phyloP scores from a whole-genome alignment of 1,139 yeast species.

The Candida tropicalis region DNA sequence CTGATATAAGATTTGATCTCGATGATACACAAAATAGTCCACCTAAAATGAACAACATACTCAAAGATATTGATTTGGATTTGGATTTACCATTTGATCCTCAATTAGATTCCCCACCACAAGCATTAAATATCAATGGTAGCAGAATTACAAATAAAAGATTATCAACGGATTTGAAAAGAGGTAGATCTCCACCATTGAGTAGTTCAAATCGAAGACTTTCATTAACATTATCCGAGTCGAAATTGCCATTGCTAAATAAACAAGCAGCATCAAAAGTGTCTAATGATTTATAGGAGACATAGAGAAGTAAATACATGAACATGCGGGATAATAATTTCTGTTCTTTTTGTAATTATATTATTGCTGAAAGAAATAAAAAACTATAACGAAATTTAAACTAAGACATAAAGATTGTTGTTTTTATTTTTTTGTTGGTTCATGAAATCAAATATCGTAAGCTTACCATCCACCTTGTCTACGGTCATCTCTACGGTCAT shows the following conservation, averaged over 20 bases:
- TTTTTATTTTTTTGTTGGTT: too few relatives aligned
- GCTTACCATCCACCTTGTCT: conserved; percentile 13
- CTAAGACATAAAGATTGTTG: too few relatives aligned
- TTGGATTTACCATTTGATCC: conserved; percentile 35
- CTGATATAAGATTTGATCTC: conserved; percentile 7
- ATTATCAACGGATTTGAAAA: conserved; percentile 18
- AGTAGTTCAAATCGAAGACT: conserved; percentile 20
- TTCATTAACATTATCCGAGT: conserved; percentile 14
- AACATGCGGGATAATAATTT: neutral
- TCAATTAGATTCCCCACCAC: conserved; percentile 35
- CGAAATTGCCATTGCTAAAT: conserved; percentile 34
- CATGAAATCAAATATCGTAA: neutral
- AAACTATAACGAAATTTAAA: neutral
- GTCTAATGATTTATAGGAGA: conserved; percentile 3
- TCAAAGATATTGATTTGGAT: conserved; percentile 20
- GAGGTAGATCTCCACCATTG: conserved; percentile 16
- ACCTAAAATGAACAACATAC: conserved; percentile 11
- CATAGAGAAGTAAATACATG: neutral
- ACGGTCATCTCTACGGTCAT: conserved; percentile 4
- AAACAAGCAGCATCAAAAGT: conserved; percentile 37
- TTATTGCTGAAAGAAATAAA: neutral
- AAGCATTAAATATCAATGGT: conserved; percentile 2
- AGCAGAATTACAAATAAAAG: conserved; percentile 6
- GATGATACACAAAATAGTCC: conserved; percentile 12
- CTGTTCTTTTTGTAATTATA: neutral